Conservation (phyloP, 2,329 filamentous ascomycete genomes). For the Ceratocystiopsis sp. region DNA sequence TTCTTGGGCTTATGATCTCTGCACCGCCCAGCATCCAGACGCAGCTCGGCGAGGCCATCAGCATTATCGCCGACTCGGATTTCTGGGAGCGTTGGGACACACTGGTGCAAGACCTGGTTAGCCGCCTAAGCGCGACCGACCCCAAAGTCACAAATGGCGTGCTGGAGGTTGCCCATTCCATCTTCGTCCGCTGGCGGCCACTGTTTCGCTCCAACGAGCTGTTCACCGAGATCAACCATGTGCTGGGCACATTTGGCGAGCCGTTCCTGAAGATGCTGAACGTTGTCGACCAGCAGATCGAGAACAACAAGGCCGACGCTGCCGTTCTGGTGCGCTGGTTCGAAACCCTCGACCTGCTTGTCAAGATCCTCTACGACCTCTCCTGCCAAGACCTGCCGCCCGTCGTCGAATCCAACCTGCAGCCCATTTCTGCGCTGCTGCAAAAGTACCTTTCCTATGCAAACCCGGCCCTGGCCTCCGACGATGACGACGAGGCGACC, state of each 20-base stretch:
- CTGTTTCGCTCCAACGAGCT: slow-evolving; percentile 85
- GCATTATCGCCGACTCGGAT: slow-evolving; percentile 92
- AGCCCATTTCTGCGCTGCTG: slow-evolving; percentile 57
- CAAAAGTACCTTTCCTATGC: slow-evolving; percentile 89
- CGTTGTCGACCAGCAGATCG: slow-evolving; percentile 56
- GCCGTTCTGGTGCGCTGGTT: slow-evolving; percentile 61
- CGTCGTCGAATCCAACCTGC: slow-evolving; percentile 79
- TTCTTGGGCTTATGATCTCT: slow-evolving; percentile 92
- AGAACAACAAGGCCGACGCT: slow-evolving; percentile 60
- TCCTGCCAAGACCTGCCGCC: slow-evolving; percentile 95
- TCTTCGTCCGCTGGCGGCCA: slow-evolving; percentile 90
- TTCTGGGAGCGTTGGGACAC: slow-evolving; percentile 96
- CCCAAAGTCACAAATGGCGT: slow-evolving; percentile 82
- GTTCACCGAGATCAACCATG: slow-evolving; percentile 92
- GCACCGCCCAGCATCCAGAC: slow-evolving; percentile 77
- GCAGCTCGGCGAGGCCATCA: slow-evolving; percentile 91
- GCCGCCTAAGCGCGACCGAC: slow-evolving; percentile 66
- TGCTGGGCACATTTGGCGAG: slow-evolving; percentile 65
- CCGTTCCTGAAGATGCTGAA: slow-evolving; percentile 70
- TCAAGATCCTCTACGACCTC: slow-evolving; percentile 89
- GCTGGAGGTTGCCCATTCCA: slow-evolving; percentile 91
- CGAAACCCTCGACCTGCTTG: slow-evolving; percentile 67
- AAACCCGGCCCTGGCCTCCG: slow-evolving; percentile 55
- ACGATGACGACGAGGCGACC: slow-evolving; percentile 83
- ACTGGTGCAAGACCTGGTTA: slow-evolving; percentile 68